phyloP scores from a whole-genome alignment of 345 rosid species.

The Hibiscus trionum region DNA sequence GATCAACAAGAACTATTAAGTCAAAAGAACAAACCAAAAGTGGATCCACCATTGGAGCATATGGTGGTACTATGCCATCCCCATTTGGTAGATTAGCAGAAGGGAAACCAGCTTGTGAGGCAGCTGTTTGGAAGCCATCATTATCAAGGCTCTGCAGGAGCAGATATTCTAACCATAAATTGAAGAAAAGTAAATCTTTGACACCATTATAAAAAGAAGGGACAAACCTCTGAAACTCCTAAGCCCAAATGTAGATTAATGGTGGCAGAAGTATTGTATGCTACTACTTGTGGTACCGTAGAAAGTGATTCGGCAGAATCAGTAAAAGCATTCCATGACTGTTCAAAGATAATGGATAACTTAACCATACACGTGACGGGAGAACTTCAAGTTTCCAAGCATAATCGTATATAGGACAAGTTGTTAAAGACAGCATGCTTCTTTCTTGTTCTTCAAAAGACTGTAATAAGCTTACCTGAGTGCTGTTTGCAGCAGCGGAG shows the following conservation, averaged over 20 bases:
- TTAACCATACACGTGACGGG: neutral
- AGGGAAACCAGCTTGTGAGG: constrained; percentile 18
- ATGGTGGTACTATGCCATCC: constrained; percentile 25
- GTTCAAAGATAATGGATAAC: constrained; percentile 21
- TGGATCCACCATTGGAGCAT: constrained; percentile 29
- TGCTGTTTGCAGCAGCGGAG: constrained; percentile 18
- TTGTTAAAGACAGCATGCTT: neutral
- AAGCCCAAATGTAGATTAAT: constrained; percentile 34
- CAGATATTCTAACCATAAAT: constrained; percentile 17
- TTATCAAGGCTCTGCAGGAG: constrained; percentile 30
- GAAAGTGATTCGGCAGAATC: constrained; percentile 32
- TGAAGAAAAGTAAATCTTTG: constrained; percentile 4
- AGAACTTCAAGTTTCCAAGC: neutral
- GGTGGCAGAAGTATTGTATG: constrained; percentile 25
- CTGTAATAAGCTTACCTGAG: constrained; percentile 32
- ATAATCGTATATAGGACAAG: neutral
- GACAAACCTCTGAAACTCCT: constrained; percentile 38
- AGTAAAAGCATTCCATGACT: constrained; percentile 83
- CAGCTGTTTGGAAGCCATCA: constrained; percentile 28
- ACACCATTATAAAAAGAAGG: constrained; percentile 11
- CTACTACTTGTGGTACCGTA: constrained; percentile 26
- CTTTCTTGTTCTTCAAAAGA: neutral
- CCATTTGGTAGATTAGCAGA: constrained; percentile 25
- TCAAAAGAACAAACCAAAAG: constrained; percentile 30
- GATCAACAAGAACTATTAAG: neutral